Evolutionary conservation across 371 early-diverging fungal genomes (phyloP).

Genomic region (Syncephalis plumigaleata): DNA sequence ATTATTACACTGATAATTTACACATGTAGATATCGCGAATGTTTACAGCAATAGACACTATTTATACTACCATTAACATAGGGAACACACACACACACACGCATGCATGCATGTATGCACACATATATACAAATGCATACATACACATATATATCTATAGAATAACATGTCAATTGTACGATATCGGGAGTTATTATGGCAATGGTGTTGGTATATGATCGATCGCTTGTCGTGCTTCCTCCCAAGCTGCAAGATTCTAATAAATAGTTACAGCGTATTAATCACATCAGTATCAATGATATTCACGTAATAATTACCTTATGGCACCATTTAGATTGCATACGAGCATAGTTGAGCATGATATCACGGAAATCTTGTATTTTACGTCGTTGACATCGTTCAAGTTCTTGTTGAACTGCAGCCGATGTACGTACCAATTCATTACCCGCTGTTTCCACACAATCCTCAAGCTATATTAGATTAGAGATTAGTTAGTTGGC

Average conservation of each 20-base stretch:
- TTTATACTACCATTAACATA: too few species aligned
- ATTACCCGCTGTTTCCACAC: slow-evolving; percentile 39
- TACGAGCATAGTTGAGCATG: slow-evolving; percentile 60
- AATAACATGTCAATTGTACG: too few species aligned
- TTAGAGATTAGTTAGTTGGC: too few species aligned
- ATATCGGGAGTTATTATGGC: neutral
- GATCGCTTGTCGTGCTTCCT: slow-evolving; percentile 9
- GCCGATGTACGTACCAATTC: slow-evolving; percentile 57
- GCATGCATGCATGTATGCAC: too few species aligned
- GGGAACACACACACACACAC: too few species aligned
- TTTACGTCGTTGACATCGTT: slow-evolving; percentile 84
- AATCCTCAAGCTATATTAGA: slow-evolving; percentile 52
- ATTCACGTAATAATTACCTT: slow-evolving; percentile 24
- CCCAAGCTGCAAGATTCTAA: slow-evolving; percentile 11
- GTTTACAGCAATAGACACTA: too few species aligned
- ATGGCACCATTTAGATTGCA: slow-evolving; percentile 66
- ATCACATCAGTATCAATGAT: too few species aligned
- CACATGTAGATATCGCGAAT: too few species aligned
- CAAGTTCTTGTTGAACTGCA: slow-evolving; percentile 72
- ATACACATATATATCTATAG: neutral
- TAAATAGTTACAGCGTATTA: neutral
- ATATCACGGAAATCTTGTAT: slow-evolving; percentile 64
- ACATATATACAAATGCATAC: too few species aligned
- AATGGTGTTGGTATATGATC: neutral
- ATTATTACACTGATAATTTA: too few species aligned